Evolutionary conservation across 768 basidiomycete genomes (phyloP).

Genomic region (Pleurotus djamor): DNA sequence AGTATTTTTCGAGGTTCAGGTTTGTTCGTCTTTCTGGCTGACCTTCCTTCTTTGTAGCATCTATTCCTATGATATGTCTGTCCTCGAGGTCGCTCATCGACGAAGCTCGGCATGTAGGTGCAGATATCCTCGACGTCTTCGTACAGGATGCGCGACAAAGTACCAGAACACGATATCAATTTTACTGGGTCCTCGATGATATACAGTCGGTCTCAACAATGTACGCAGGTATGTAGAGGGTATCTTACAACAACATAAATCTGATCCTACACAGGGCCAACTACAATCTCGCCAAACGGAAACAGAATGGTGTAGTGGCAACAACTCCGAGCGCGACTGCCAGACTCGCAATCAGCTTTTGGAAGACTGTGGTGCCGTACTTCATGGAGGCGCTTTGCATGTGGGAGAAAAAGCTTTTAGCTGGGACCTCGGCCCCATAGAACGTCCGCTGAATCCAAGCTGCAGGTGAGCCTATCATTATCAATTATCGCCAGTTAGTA

Average conservation of each 20-base stretch:
- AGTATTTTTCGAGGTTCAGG: no score
- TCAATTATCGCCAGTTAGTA: neutral
- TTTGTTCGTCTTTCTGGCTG: no score
- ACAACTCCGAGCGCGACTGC: neutral
- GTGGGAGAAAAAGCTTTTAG: conserved; percentile 30
- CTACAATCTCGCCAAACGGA: neutral
- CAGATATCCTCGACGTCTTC: neutral
- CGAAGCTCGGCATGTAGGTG: conserved; percentile 26
- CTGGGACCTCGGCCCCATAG: conserved; percentile 24
- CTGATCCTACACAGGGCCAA: neutral
- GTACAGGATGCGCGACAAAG: neutral
- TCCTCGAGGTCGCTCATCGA: conserved; percentile 40
- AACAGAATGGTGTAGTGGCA: neutral
- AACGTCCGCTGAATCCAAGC: conserved; percentile 32
- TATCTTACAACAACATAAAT: neutral
- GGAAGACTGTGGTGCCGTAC: neutral
- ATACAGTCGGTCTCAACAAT: neutral
- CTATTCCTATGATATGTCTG: conserved; percentile 40
- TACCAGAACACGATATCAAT: neutral
- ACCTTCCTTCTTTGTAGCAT: no score
- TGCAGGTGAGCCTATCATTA: conserved; percentile 26
- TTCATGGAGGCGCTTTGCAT: conserved; percentile 28
- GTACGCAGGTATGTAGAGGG: neutral
- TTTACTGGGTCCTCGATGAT: neutral
- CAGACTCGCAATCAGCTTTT: neutral